These are phyloP conservation scores for Acanthamoeba lenticulata DNA, from an alignment of 208 protist genomes.

Conservation along the genomic window DNA sequence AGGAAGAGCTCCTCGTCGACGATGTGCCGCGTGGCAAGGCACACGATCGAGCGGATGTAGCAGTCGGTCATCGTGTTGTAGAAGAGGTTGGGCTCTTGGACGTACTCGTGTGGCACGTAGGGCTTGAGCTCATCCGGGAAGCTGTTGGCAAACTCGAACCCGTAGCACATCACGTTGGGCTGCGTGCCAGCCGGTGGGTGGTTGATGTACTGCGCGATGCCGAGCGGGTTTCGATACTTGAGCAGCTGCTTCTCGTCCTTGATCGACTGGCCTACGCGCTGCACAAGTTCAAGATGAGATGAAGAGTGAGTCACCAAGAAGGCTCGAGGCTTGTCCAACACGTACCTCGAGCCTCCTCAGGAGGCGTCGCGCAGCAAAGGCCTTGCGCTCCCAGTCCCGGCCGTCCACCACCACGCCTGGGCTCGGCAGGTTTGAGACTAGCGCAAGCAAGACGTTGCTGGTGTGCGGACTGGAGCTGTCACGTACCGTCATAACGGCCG, in stretches of 20 bases:
- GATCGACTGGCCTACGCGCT: neutral
- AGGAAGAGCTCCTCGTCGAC: slow-evolving; percentile 63
- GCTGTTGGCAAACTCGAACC: neutral
- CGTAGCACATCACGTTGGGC: slow-evolving; percentile 65
- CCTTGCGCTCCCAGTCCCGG: neutral
- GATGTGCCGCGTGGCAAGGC: slow-evolving; percentile 50
- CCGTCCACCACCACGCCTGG: neutral
- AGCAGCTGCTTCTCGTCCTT: neutral
- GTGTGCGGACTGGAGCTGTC: no score
- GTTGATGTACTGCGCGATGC: slow-evolving; percentile 75
- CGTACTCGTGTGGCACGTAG: slow-evolving; percentile 60
- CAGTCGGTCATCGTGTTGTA: slow-evolving; percentile 22
- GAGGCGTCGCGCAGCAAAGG: neutral
- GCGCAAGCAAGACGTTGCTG: neutral
- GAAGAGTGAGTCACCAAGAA: neutral
- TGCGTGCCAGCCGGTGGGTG: slow-evolving; percentile 30
- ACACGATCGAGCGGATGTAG: neutral
- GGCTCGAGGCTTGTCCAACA: neutral
- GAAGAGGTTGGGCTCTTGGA: neutral
- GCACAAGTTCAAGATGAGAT: neutral
- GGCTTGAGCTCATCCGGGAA: slow-evolving; percentile 62
- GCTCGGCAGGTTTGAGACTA: neutral
- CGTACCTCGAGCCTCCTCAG: neutral
- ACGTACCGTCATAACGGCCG: slow-evolving; percentile 61
- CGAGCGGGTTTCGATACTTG: slow-evolving; percentile 68